Conservation (phyloP, 257 asterid genomes). For the Nicotiana noctiflora region DNA sequence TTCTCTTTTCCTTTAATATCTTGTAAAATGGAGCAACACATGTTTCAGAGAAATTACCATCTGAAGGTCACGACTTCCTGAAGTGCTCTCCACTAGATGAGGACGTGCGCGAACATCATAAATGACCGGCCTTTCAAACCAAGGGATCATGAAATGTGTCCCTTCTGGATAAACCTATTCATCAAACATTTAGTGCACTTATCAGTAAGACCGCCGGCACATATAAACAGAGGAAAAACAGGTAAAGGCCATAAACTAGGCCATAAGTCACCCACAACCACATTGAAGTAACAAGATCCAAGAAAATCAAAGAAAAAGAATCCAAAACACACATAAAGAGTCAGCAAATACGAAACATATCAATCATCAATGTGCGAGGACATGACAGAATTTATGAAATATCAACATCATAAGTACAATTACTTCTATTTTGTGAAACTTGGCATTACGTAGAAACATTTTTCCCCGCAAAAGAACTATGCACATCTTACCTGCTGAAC, state of each 20-base stretch:
- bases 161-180: constrained; percentile 87
- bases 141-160: constrained; percentile 80
- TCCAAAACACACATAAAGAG: background rate
- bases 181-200: constrained; percentile 6
- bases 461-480: background rate
- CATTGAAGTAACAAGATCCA: background rate
- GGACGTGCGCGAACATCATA: constrained; percentile 95
- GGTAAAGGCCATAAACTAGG: background rate
- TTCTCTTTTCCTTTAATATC: background rate
- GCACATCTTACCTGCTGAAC: background rate
- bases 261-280: background rate
- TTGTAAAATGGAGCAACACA: background rate
- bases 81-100: constrained; percentile 79
- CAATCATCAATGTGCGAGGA: background rate
- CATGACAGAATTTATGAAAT: background rate
- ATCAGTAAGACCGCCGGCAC: background rate
- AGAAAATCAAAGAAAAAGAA: background rate
- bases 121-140: constrained; percentile 83
- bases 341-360: background rate
- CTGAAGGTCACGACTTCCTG: constrained; percentile 96
- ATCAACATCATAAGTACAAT: background rate
- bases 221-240: background rate
- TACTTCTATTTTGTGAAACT: background rate
- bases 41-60: constrained; percentile 39
- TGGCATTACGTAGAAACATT: background rate